phyloP scores from a whole-genome alignment of 768 basidiomycete species.

The Gloeopeniophorella convolvens region DNA sequence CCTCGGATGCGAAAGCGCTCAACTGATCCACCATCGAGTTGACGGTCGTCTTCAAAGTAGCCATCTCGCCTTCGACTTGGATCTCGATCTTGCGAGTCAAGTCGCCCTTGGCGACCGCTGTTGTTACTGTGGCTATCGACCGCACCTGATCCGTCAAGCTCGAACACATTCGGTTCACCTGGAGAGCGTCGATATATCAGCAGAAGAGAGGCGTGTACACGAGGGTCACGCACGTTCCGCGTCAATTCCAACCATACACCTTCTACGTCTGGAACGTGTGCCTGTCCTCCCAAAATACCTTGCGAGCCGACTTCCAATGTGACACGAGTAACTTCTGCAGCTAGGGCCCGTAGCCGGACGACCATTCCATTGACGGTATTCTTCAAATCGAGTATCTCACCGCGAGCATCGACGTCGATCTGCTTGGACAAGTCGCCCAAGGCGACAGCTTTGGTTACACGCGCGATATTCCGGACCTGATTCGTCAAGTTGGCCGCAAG shows the following conservation, averaged over 20 bases:
- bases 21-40: constrained; percentile 89
- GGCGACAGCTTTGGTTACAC: constrained; percentile 66
- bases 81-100: constrained; percentile 88
- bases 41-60: constrained; percentile 69
- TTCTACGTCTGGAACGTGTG: constrained; percentile 78
- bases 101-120: constrained; percentile 83
- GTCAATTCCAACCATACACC: constrained; percentile 80
- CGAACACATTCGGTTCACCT: constrained; percentile 74
- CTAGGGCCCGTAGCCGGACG: constrained; percentile 47
- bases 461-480: constrained; percentile 46
- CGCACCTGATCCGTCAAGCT: constrained; percentile 72
- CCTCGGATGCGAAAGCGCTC: constrained; percentile 74
- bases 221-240: constrained; percentile 44
- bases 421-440: constrained; percentile 82
- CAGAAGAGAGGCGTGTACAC: not conserved
- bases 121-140: constrained; percentile 74
- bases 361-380: constrained; percentile 47
- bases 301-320: constrained; percentile 79
- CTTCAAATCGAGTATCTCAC: constrained; percentile 80
- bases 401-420: constrained; percentile 82
- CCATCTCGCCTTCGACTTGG: constrained; percentile 79
- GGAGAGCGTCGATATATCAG: constrained; percentile 3
- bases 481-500: constrained; percentile 64
- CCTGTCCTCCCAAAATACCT: constrained; percentile 82
- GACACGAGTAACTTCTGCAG: constrained; percentile 75